Base-by-base conservation (phyloP, 495 filamentous ascomycete genomes). In the Aspergillus sparsus region DNA sequence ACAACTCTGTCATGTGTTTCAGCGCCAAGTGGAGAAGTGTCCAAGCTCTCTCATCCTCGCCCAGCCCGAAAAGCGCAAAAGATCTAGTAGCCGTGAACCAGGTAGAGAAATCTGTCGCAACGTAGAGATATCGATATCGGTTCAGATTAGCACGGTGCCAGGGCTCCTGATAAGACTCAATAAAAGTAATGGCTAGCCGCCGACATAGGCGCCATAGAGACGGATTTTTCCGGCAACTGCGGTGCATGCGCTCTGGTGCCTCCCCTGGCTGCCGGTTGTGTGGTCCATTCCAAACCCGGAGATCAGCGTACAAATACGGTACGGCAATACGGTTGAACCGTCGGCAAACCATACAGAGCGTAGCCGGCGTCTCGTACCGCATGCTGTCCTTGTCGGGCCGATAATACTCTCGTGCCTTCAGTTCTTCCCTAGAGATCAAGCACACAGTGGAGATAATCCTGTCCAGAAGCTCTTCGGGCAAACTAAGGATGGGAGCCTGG, bases 401-500 rank as follows among this genome's bases (percentile, higher is more conserved):
- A n/a, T n/a, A n/a, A n/a, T n/a, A n/a, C n/a, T n/a, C n/a, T n/a
- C n/a, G n/a, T n/a, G 18, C 10, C 2, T 11, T 5, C 10, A 39
- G 16, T 3, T 39, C n/a, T 32, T 44, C 37, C 6, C 21, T 8
- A 18, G 27, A 10, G 2, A 45, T 35, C 1, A 37, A 27, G 52
- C 16, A 31, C 15, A 45, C 54, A 7, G 15, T n/a, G 32, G 13
- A 15, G 44, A 57, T 49, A 33, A 57, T 57, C 31, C 44, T 13
- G n/a, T 49, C 54, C 5, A 57, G 42, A 6, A 57, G 32, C 54
- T 49, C 42, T 7, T 57, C 42, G n/a, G 54, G 54, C 27, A 57
- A 45, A 2, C 44, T 8, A 12, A 57, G 44, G 15, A 57, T 18
- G 31, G 7, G 37, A 11, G 31, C 9, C n/a, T 36, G 47, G 13